These are phyloP conservation scores for Apostasia shenzhenica DNA, from an alignment of 106 monocot species.

Conservation along the genomic window DNA sequence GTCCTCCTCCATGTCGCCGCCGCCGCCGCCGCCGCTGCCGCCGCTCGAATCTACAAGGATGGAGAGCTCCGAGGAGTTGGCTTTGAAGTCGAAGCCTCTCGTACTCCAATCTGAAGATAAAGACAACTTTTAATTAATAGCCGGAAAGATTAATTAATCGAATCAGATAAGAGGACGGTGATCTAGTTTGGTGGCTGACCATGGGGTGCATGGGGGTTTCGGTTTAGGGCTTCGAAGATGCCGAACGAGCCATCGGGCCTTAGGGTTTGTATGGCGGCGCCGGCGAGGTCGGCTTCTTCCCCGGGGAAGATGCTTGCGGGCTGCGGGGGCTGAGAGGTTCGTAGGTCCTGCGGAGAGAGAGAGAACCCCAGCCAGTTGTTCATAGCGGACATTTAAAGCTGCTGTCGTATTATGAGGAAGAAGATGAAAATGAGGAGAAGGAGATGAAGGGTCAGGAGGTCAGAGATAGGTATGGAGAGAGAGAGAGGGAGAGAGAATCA, in stretches of 20 bases:
- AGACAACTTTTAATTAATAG: neutral
- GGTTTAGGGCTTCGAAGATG: slow-evolving; percentile 50
- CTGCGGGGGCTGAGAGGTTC: slow-evolving; percentile 23
- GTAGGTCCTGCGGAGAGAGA: slow-evolving; percentile 69
- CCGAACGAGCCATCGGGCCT: slow-evolving; percentile 36
- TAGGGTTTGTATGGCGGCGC: slow-evolving; percentile 17
- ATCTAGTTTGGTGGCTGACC: no score
- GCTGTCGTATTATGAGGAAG: neutral
- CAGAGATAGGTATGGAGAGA: neutral
- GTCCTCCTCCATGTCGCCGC: slow-evolving; percentile 13
- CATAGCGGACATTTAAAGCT: slow-evolving; percentile 43
- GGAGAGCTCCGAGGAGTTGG: slow-evolving; percentile 74
- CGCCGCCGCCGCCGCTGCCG: slow-evolving; percentile 16
- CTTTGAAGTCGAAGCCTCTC: slow-evolving; percentile 56
- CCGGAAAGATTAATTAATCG: neutral
- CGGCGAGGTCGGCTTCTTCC: slow-evolving; percentile 43
- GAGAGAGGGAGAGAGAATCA: neutral
- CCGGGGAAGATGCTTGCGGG: slow-evolving; percentile 16
- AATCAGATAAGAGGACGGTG: no score
- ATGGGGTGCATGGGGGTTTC: slow-evolving; percentile 16
- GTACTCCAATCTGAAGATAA: slow-evolving; percentile 63
- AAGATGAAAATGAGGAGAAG: neutral
- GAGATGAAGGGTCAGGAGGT: neutral
- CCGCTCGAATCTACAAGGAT: slow-evolving; percentile 70
- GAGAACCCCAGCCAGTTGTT: slow-evolving; percentile 97